phyloP scores from a whole-genome alignment of 2,329 filamentous ascomycete species.

The Lasiodiplodia theobromae region DNA sequence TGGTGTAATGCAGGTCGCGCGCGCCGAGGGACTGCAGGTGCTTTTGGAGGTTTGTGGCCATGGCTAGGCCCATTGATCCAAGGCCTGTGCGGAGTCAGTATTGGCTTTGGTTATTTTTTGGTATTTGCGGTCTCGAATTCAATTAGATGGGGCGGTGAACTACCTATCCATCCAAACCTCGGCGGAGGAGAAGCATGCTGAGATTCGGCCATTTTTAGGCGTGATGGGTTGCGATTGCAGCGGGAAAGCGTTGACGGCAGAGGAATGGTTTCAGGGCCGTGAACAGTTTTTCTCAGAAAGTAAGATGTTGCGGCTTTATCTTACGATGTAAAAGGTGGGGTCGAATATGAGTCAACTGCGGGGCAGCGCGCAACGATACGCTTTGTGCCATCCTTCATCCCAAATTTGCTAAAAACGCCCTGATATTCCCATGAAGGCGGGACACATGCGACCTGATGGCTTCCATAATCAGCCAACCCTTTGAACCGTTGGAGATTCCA shows the following conservation, averaged over 20 bases:
- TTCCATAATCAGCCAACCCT: background rate
- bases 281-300: background rate
- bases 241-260: too few relatives aligned
- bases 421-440: background rate
- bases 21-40: constrained; percentile 40
- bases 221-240: background rate
- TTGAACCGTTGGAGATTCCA: background rate
- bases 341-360: background rate
- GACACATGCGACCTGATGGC: background rate
- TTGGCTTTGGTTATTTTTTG: constrained; percentile 27
- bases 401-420: background rate
- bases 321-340: background rate
- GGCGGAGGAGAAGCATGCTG: background rate
- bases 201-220: background rate
- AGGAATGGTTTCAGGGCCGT: background rate
- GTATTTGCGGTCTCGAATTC: too few relatives aligned
- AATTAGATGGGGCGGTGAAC: too few relatives aligned
- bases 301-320: background rate
- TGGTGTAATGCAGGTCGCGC: constrained; percentile 50
- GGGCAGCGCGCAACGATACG: background rate
- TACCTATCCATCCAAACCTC: constrained; percentile 19
- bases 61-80: constrained; percentile 60
- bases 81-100: constrained; percentile 48
- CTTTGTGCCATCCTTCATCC: background rate
- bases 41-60: constrained; percentile 59